Percentiles rank a stretch among this genome's conserved stretches.
Evolutionary conservation across 2,329 filamentous ascomycete species (phyloP).

Genomic region (Penicillium italicum): DNA sequence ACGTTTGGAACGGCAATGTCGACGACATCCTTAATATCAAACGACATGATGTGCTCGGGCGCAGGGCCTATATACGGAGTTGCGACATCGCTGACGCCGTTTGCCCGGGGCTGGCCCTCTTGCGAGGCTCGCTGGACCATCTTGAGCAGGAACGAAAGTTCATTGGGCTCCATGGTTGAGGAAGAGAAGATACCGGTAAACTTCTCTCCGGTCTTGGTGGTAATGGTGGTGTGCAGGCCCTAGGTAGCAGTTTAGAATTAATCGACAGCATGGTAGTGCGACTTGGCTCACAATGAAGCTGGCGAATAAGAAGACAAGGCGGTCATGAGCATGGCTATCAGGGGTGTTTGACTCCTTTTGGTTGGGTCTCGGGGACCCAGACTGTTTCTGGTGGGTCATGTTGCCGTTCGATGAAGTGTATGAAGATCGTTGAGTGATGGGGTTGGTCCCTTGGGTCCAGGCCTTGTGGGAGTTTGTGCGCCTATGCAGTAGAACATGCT

Average conservation of each 20-base stretch:
- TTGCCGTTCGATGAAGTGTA: constrained; percentile 54
- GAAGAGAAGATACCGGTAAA: constrained; percentile 61
- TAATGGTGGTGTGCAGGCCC: constrained; percentile 56
- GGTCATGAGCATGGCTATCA: constrained; percentile 59
- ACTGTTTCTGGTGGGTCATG: constrained; percentile 43
- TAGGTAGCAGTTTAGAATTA: constrained; percentile 28
- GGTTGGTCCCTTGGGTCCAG: constrained; percentile 60
- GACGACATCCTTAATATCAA: constrained; percentile 59
- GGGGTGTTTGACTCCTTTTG: constrained; percentile 51
- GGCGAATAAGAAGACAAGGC: constrained; percentile 56
- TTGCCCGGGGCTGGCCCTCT: constrained; percentile 35
- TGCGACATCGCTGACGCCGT: constrained; percentile 41
- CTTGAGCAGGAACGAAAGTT: constrained; percentile 58
- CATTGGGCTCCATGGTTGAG: constrained; percentile 50
- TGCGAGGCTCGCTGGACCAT: constrained; percentile 58
- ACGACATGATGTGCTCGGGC: constrained; percentile 54
- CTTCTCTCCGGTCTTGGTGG: constrained; percentile 58
- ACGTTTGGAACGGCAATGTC: constrained; percentile 56
- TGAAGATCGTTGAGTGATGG: constrained; percentile 56
- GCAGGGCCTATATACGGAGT: constrained; percentile 43
- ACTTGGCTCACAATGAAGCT: constrained; percentile 54
- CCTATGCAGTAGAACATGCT: constrained; percentile 29
- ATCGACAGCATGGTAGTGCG: constrained; percentile 13
- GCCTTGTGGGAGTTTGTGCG: constrained; percentile 57
- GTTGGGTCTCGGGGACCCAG: constrained; percentile 37